Evolutionary conservation across 306 rosid genomes (phyloP), one percentile per base, ranked within the genome.

Genomic region (Cyclanthera cordifolia): DNA sequence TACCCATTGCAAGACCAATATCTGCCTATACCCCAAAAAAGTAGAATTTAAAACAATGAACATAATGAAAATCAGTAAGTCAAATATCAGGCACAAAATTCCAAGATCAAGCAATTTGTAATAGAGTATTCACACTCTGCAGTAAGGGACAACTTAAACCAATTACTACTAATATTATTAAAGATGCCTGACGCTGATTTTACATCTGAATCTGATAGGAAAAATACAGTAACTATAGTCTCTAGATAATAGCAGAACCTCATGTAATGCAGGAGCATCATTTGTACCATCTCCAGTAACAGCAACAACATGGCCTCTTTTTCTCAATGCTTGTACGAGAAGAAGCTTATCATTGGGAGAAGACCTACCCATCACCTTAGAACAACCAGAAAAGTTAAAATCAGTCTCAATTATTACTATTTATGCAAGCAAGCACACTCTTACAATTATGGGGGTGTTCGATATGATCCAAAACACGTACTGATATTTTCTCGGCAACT

Each of bases 271-370:
- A 20, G 95, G 96, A 73, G 97, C 97, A 78, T 91, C 95, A 76
- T 91, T 88, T 27, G 97, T 86, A 78, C 97, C 97, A 78, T 91
- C 95, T 68, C 97, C 97, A 47, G 94, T 91, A 41, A 88, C 97
- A 49, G 97, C 97, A 77, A 91, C 95, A 73, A 91, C 86, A 45
- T 83, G 89, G 53, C 85, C 86, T 70, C 64, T 82, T 74, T 78
- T 91, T 81, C 88, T 85, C 81, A 91, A 78, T 50, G 95, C 86
- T 91, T 91, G 96, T 81, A 88, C 97, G 67, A 91, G 96, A 72
- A 91, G 69, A 82, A 91, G 96, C 82, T 88, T 88, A 79, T 91
- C 97, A 79, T 77, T 86, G 30, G 97, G 96, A 59, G 96, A 91
- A 19, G 97, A 91, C 28, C 96, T 84, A 32, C 96, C 97, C 97